These are phyloP conservation scores for Aspergillus ochraceus DNA, from an alignment of 2,329 filamentous ascomycete species.

Conservation along the genomic window DNA sequence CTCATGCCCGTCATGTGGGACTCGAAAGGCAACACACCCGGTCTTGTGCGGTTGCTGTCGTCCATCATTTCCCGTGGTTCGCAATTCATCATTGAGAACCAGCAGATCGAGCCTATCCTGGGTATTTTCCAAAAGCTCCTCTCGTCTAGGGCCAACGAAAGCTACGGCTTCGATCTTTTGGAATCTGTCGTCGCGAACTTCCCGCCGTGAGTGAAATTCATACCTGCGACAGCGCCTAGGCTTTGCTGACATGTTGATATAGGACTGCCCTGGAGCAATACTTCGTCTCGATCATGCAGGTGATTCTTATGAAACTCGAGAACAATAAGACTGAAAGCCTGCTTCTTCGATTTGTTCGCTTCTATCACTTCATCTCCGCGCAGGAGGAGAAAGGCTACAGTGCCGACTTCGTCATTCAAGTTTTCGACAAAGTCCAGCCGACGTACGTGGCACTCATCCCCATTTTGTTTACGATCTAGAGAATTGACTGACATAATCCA, in stretches of 20 bases:
- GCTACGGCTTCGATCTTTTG: slow-evolving; percentile 84
- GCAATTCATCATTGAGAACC: slow-evolving; percentile 69
- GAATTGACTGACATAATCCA: slow-evolving; percentile 14
- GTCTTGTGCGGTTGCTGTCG: slow-evolving; percentile 78
- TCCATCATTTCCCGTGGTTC: slow-evolving; percentile 79
- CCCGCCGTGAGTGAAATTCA: slow-evolving; percentile 58
- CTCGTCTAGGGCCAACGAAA: slow-evolving; percentile 77
- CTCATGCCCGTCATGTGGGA: slow-evolving; percentile 87
- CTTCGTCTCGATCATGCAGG: slow-evolving; percentile 74
- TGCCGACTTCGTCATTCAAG: slow-evolving; percentile 84
- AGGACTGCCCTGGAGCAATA: slow-evolving; percentile 70
- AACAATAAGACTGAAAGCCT: slow-evolving; percentile 80
- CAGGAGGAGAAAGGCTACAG: slow-evolving; percentile 79
- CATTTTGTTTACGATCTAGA: neutral
- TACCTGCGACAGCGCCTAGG: neutral
- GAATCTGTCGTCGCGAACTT: slow-evolving; percentile 76
- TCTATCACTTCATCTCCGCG: slow-evolving; percentile 90
- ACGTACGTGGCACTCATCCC: slow-evolving; percentile 44
- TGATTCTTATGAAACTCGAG: slow-evolving; percentile 73
- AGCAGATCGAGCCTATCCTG: slow-evolving; percentile 84
- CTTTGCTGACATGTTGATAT: slow-evolving; percentile 9
- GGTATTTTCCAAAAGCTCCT: slow-evolving; percentile 94
- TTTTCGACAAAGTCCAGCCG: slow-evolving; percentile 78
- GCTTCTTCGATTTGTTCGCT: slow-evolving; percentile 82
- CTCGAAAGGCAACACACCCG: slow-evolving; percentile 87